A percentile compares a stretch with the other conserved stretches of the same genome.
Evolutionary conservation across 2,329 filamentous ascomycete species (phyloP).

Genomic region (Penicillium sp.): DNA sequence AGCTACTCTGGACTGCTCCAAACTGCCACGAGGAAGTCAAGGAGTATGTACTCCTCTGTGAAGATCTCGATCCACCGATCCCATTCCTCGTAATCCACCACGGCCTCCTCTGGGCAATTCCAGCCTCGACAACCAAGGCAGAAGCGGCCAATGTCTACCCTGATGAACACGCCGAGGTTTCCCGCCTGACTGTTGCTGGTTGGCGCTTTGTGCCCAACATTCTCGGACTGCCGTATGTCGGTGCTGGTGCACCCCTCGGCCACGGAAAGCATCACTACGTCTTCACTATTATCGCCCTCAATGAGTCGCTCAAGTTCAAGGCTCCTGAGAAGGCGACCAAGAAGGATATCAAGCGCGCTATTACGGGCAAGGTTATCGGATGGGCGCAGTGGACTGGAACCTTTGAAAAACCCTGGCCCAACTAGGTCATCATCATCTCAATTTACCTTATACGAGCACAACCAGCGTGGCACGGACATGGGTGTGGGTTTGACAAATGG

Average conservation of each 20-base stretch:
- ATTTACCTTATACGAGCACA: neutral
- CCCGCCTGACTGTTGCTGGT: conserved; percentile 25
- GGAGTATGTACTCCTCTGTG: conserved; percentile 32
- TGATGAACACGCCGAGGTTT: conserved; percentile 7
- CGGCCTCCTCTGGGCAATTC: conserved; percentile 34
- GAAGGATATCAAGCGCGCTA: conserved; percentile 28
- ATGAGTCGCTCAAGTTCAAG: conserved; percentile 23
- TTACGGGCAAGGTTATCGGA: conserved; percentile 32
- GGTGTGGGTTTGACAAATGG: neutral
- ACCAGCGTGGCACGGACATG: neutral
- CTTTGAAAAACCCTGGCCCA: conserved; percentile 30
- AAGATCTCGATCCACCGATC: conserved; percentile 35
- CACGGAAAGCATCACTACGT: conserved; percentile 38
- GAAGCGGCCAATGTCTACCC: conserved; percentile 19
- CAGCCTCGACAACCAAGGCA: conserved; percentile 18
- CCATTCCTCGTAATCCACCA: conserved; percentile 31
- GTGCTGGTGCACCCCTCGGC: conserved; percentile 30
- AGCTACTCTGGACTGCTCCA: conserved; percentile 27
- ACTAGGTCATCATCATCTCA: neutral
- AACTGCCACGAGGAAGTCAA: conserved; percentile 14
- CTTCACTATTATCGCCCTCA: conserved; percentile 34
- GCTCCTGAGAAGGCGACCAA: conserved; percentile 25
- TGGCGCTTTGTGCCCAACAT: conserved; percentile 33
- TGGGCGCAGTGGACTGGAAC: conserved; percentile 36
- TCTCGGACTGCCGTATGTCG: conserved; percentile 25